Conservation (phyloP, 257 asterid genomes). For the Fraxinus anomala region DNA sequence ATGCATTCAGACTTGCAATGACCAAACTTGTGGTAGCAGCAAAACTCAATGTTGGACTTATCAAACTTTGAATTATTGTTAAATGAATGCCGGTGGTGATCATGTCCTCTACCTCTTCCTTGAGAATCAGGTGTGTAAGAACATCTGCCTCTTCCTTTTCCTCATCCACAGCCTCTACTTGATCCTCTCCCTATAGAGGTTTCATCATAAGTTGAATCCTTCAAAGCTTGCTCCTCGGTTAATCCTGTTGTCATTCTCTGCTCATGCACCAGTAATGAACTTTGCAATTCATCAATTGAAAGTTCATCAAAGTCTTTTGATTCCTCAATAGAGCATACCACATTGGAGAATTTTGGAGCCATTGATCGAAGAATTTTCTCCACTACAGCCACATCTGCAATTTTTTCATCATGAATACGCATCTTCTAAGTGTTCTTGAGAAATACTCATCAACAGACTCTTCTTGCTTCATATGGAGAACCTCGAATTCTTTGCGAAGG, state of each 20-base stretch:
- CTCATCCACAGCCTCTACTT: background rate
- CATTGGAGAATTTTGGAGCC: constrained; percentile 2
- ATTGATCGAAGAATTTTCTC: constrained; percentile 14
- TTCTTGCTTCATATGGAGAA: background rate
- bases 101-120: background rate
- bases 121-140: background rate
- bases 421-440: background rate
- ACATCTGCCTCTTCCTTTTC: background rate
- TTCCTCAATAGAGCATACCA: background rate
- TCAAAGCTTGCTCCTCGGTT: no score
- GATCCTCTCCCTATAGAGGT: background rate
- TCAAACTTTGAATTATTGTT: background rate
- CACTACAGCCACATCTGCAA: background rate
- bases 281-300: no score
- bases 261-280: no score
- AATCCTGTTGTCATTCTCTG: no score
- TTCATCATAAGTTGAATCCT: no score
- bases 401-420: background rate
- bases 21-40: background rate
- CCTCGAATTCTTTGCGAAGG: constrained; percentile 3
- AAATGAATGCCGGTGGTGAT: background rate
- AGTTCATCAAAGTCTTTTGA: no score
- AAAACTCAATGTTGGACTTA: constrained; percentile 4
- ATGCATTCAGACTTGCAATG: no score
- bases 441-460: background rate